Evolutionary conservation across 2,329 filamentous ascomycete species (phyloP), one percentile per base, ranked within the genome.

Genomic region (Cladosporium sp.): DNA sequence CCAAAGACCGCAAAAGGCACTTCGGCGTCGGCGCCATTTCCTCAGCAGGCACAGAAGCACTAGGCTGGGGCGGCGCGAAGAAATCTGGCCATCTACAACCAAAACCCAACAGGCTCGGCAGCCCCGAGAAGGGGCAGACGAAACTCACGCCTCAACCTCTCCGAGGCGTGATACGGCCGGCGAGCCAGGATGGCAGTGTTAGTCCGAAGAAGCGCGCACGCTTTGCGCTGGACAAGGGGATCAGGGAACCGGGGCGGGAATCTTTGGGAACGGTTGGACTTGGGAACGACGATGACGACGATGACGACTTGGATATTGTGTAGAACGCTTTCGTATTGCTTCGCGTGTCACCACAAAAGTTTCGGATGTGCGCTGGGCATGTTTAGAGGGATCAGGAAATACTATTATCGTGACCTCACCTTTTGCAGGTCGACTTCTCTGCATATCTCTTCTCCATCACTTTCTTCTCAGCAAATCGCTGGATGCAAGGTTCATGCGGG

Each of bases 271-370:
- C 43, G 10, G 46, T 54, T 44, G 69, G 16, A n/a, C 35, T 38
- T 38, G n/a, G 16, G 8, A 38, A 72, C 40, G 69, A 71, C 11
- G 71, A 73, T 44, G 73, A 76, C 42, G 66, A 67, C 57, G 74
- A 76, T 61, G 69, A 71, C 59, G 74, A 73, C 53, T 64, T 77
- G 67, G 74, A 77, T 59, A 72, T 77, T 63, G 67, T 77, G 60
- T 74, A 61, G 55, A 34, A 52, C 28, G 42, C 43, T 46, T 40
- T 50, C 18, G 31, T 43, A 10, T 14, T 35, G 48, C 38, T 50
- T 38, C 35, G 35, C n/a, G 10, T 38, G n/a, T 38, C 35, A 28
- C 22, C 22, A 28, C 22, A 28, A 28, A 28, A 28, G 22, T 28
- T 28, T 28, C 22, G 22, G 22, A 28, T 28, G 7, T 28, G 7